Base-by-base conservation (phyloP, 805 yeast species). In the Schwanniomyces vanrijiae region DNA sequence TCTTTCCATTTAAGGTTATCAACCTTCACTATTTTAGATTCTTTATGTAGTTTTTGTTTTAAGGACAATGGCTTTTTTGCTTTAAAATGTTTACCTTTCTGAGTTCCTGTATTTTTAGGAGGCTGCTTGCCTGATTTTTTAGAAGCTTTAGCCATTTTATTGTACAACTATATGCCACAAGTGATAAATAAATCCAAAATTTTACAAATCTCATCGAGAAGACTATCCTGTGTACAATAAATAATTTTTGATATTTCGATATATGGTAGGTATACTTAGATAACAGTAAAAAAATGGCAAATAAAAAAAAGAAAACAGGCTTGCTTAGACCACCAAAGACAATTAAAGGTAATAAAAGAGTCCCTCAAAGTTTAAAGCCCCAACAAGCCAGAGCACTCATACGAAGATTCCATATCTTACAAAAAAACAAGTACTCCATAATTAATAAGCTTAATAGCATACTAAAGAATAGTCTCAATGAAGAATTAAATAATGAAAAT, bases 311-410 rank as follows among this genome's bases (percentile, higher is more conserved):
- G 49, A 50, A 48, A 33, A 39, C 44, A 21, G 70, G 67, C 19
- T 47, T 68, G 46, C 55, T 71, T 9, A 66, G 61, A 42, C 55
- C 65, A 34, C 61, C 68, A 0, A 53, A 58, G 42, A 52, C 71
- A 18, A 73, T 71, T 25, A 68, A 76, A 1, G 61, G 65, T 2
- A 50, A 50, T 28, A 39, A 37, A 13, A 53, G 43, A 44, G 60
- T 63, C 7, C 82, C 84, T 2, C 73, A 59, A 35, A 55, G 72
- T 6, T 73, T 84, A 46, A 89, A 85, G 63, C 96, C 90, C 3
- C 75, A 77, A 38, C 73, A 81, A 55, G 86, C 96, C 0, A 72
- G 96, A 41, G 83, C 80, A 56, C 73, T 91, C 18, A 91, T 91
- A 22, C 76, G 96, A 46, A 65, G 90, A 34, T 90, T 81, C 53